phyloP scores from a whole-genome alignment of 2,329 filamentous ascomycete genomes.

The Penicillium sp. region DNA sequence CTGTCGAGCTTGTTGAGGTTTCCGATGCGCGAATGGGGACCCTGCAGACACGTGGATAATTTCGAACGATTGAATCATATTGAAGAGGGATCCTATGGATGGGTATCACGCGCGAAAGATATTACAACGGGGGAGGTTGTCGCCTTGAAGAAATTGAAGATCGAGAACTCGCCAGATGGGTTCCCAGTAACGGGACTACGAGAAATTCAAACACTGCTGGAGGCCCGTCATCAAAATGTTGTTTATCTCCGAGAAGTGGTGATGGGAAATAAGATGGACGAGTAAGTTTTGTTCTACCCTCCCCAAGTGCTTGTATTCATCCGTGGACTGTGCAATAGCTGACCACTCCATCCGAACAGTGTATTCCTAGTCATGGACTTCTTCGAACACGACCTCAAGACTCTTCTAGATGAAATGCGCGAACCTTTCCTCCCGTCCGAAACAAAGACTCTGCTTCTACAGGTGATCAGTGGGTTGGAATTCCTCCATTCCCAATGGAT shows the following conservation, averaged over 20 bases:
- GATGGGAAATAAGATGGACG: constrained; percentile 66
- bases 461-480: constrained; percentile 77
- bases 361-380: constrained; percentile 97
- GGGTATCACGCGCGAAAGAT: constrained; percentile 83
- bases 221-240: constrained; percentile 80
- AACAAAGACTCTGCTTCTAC: constrained; percentile 84
- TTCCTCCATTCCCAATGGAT: constrained; percentile 92
- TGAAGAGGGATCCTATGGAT: constrained; percentile 95
- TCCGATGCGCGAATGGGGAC: constrained; percentile 68
- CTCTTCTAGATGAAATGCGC: constrained; percentile 88
- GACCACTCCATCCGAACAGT: constrained; percentile 49
- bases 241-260: constrained; percentile 84
- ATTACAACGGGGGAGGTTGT: constrained; percentile 76
- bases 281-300: constrained; percentile 49
- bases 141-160: constrained; percentile 91
- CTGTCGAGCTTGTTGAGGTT: constrained; percentile 71
- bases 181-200: constrained; percentile 90
- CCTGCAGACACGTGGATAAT: constrained; percentile 77
- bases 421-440: constrained; percentile 93
- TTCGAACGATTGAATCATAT: constrained; percentile 96
- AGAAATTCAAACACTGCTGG: constrained; percentile 89
- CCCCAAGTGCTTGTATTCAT: neutral
- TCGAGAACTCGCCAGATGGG: constrained; percentile 77
- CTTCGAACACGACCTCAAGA: constrained; percentile 94
- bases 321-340: neutral